phyloP scores from a whole-genome alignment of 306 rosid species.

The Vigna trinervia region DNA sequence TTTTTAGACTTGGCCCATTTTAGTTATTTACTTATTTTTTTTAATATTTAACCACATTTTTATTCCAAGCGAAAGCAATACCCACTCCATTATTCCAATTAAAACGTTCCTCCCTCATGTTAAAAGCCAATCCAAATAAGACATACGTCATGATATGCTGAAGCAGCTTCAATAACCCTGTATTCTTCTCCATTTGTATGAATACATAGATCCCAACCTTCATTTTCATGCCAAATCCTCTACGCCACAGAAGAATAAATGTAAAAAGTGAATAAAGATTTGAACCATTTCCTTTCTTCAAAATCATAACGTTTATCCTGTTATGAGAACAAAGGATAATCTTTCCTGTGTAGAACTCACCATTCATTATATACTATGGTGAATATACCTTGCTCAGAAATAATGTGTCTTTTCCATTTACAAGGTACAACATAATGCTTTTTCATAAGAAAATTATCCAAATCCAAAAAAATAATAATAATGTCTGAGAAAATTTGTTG shows the following conservation, averaged over 20 bases:
- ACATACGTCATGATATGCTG: neutral
- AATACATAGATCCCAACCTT: neutral
- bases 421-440: neutral
- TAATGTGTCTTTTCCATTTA: neutral
- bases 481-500: neutral
- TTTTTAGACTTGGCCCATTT: neutral
- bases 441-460: neutral
- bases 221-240: neutral
- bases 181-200: neutral
- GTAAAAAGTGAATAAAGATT: neutral
- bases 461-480: constrained; percentile 7
- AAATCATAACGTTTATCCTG: neutral
- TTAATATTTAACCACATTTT: neutral
- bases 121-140: neutral
- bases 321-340: neutral
- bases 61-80: neutral
- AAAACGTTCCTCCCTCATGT: too few relatives aligned
- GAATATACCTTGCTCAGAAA: neutral
- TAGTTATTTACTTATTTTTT: neutral
- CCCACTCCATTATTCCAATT: neutral
- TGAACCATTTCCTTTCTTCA: neutral
- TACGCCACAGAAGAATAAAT: neutral
- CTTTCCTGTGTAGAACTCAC: neutral
- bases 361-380: neutral
- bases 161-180: neutral